A percentile compares a stretch with the other conserved stretches of the same genome.
phyloP scores from a whole-genome alignment of 2,329 filamentous ascomycete genomes.

The Pseudogymnoascus sp. region DNA sequence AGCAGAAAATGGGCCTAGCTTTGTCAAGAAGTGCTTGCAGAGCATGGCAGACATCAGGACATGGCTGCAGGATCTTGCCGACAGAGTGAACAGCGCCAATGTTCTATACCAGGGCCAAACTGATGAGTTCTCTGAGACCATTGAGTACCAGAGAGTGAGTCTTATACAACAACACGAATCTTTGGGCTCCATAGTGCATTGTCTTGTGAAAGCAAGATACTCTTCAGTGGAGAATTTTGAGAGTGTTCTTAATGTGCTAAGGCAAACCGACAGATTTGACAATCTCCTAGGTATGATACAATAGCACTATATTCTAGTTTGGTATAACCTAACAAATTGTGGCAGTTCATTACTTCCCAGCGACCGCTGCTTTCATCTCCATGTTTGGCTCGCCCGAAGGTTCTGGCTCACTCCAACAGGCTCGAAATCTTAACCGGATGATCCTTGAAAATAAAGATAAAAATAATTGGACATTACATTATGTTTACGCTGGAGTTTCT shows the following conservation, averaged over 20 bases:
- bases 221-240: constrained; percentile 66
- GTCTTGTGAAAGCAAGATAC: constrained; percentile 69
- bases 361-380: constrained; percentile 68
- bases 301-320: neutral
- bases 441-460: constrained; percentile 62
- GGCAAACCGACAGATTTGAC: constrained; percentile 70
- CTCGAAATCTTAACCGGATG: constrained; percentile 60
- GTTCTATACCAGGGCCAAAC: constrained; percentile 60
- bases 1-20: constrained; percentile 48
- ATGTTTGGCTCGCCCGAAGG: constrained; percentile 73
- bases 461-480: constrained; percentile 63
- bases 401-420: constrained; percentile 57
- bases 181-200: constrained; percentile 70
- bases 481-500: constrained; percentile 69
- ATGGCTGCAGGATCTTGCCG: constrained; percentile 68
- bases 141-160: constrained; percentile 73
- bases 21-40: constrained; percentile 66
- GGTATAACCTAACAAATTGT: constrained; percentile 17
- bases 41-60: constrained; percentile 69
- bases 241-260: constrained; percentile 60
- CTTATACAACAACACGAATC: constrained; percentile 85
- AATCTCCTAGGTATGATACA: constrained; percentile 41
- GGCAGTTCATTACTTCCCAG: constrained; percentile 71
- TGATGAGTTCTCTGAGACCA: constrained; percentile 64
- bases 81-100: constrained; percentile 67